Base-by-base conservation (phyloP, 495 filamentous ascomycete genomes). In the Penicillium odoratum region DNA sequence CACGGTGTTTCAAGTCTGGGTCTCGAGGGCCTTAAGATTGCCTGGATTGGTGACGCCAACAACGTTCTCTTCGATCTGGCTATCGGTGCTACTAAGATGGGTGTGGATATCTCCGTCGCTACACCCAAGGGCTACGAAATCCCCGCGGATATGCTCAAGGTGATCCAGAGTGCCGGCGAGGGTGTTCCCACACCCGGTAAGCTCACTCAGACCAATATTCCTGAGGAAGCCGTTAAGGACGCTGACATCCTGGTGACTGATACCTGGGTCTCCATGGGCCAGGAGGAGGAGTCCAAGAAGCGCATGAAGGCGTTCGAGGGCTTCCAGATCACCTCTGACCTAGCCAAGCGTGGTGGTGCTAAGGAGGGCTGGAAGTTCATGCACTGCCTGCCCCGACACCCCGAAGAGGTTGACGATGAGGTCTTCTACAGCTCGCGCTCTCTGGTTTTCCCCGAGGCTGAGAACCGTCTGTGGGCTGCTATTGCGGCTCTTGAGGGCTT, bases 261-360 rank as follows among this genome's bases (percentile, higher is more conserved):
- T 66, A 98, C 94, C 8, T 98, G 93, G 93, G 81, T 96, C 10
- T 95, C 90, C 0, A 97, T 97, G 94, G 94, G 94, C 42, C 92
- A 97, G 77, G 94, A 98, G 74, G 85, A 81, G 46, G 92, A 97
- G 76, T 78, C 84, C 33, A 78, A 82, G 53, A 85, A 88, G 75
- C 78, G 89, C 56, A 64, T 97, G 58, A 84, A 86, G 73, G 90
- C 85, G 29, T 98, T 98, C 66, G 79, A 82, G 30, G 92, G 93
- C 33, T 98, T 91, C 72, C 93, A 97, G 70, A 87, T 98, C 61
- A 96, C 92, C 3, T 74, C 83, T 11, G 88, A 90, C 48, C 74
- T 98, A 36, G 94, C 91, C 3, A 79, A 87, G 74, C 81, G 85
- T 45, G 94, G 93, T 42, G 91, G 91, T 31, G 94, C 94, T 11